phyloP scores from a whole-genome alignment of 108 stramenopile genomes.

The Pseudonitzschia pungens region DNA sequence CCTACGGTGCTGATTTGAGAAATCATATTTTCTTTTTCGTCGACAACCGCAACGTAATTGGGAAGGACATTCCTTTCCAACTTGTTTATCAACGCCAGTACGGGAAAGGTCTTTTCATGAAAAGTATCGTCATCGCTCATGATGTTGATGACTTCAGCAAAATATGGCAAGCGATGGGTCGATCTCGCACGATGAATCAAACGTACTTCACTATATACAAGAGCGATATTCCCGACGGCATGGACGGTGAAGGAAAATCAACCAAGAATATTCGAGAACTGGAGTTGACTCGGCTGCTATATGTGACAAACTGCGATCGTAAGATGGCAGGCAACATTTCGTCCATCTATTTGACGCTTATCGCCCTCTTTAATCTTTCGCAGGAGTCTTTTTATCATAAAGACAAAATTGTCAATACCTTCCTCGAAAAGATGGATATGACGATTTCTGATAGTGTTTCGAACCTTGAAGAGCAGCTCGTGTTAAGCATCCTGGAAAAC shows the following conservation, averaged over 20 bases:
- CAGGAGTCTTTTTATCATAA: slow-evolving; percentile 29
- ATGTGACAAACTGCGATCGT: slow-evolving; percentile 31
- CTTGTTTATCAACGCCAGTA: slow-evolving; percentile 34
- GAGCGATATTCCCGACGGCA: slow-evolving; percentile 16
- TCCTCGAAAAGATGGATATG: slow-evolving; percentile 35
- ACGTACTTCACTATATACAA: slow-evolving; percentile 37
- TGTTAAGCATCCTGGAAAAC: slow-evolving; percentile 21
- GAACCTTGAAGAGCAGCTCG: slow-evolving; percentile 19
- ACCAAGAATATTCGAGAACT: slow-evolving; percentile 21
- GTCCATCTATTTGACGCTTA: slow-evolving; percentile 34
- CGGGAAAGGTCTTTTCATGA: slow-evolving; percentile 29
- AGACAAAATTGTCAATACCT: slow-evolving; percentile 34
- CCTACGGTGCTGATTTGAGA: slow-evolving; percentile 22
- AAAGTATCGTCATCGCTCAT: slow-evolving; percentile 35
- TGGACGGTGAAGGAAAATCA: slow-evolving; percentile 1
- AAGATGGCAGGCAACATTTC: slow-evolving; percentile 39
- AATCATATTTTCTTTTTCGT: slow-evolving; percentile 39
- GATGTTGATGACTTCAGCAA: slow-evolving; percentile 44
- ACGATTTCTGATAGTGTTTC: slow-evolving; percentile 22
- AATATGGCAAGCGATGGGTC: slow-evolving; percentile 42
- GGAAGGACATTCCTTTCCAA: slow-evolving; percentile 38
- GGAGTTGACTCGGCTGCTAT: slow-evolving; percentile 26
- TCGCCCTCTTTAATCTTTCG: slow-evolving; percentile 33
- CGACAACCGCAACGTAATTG: slow-evolving; percentile 40
- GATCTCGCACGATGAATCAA: slow-evolving; percentile 36